phyloP scores from a whole-genome alignment of 495 filamentous ascomycete species.

The Cercophora newfieldiana region DNA sequence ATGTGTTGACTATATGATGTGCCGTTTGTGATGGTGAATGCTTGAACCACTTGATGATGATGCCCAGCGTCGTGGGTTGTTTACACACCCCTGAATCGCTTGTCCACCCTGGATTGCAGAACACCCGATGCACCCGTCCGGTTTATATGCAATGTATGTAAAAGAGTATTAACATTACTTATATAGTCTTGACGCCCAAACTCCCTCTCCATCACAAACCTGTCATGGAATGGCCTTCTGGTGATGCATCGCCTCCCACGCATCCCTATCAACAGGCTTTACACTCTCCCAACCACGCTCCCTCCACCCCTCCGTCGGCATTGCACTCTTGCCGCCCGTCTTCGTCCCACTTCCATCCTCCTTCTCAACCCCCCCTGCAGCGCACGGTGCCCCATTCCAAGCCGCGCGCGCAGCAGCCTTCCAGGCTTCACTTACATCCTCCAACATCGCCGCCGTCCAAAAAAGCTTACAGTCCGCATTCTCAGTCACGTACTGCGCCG shows the following conservation, averaged over 20 bases:
- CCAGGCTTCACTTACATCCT: constrained; percentile 46
- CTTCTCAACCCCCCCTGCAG: not conserved
- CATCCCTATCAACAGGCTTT: not conserved
- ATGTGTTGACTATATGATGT: not conserved
- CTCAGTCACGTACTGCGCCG: constrained; percentile 53
- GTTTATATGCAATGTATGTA: no score
- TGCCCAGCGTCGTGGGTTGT: no score
- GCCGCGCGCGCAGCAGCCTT: constrained; percentile 7
- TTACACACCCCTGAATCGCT: no score
- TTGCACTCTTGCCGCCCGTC: not conserved
- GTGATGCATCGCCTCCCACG: not conserved
- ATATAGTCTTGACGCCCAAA: not conserved
- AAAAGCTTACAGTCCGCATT: constrained; percentile 54
- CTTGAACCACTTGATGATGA: no score
- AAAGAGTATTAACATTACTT: no score
- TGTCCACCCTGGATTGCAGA: no score
- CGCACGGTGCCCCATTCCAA: not conserved
- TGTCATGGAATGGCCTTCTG: constrained; percentile 47
- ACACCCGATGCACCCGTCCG: no score
- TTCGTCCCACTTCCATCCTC: not conserved
- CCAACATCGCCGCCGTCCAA: constrained; percentile 49
- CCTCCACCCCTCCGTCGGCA: constrained; percentile 46
- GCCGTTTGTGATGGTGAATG: no score
- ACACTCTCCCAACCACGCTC: not conserved
- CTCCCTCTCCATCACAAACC: not conserved